Base-by-base conservation (phyloP, 2,329 filamentous ascomycete species). In the Chaetothyriales sp. region DNA sequence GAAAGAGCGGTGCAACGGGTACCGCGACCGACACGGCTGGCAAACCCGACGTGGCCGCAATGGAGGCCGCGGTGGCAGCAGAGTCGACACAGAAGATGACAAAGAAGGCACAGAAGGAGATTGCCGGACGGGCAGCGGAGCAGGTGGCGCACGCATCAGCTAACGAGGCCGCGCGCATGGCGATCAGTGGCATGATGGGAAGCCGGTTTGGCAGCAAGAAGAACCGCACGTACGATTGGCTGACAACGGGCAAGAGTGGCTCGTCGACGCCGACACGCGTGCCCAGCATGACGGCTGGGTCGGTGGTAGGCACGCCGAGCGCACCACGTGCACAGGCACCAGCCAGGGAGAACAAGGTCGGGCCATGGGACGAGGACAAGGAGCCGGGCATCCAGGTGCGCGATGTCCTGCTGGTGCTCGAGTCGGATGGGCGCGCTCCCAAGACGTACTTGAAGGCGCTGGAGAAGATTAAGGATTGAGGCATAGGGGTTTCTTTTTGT, bases 41-140 rank as follows among this genome's bases (percentile, higher is more conserved):
- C 2, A 79, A 78, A 5, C 72, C 78, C 1, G 73, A 78, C 8
- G 68, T 68, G 1, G 68, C 69, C 7, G 59, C 56, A 10, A 58
- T 60, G 20, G 51, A 51, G 18, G 50, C 45, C 1, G 46, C 54
- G 19, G 56, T 67, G 3, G 64, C 59, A 2, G 68, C 70, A n/a
- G 62, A 64, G 43, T 79, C 81, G 1, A 76, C 81, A 0, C 81
- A 84, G 49, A 70, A 70, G 57, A 90, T 88, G 65, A 75, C 86
- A 48, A 84, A 83, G 3, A 95, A 95, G 73, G 95, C 95, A 69
- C 88, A 95, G 65, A 84, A 81, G 56, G 76, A 83, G 58, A 78
- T 80, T n/a, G 82, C 86, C 53, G 72, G 74, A 2, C 86, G 84
- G 59, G 77, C 82, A 19, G 84, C 80, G 0, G 86, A 93, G 62